A percentile compares a stretch with the other conserved stretches of the same genome.
phyloP scores from a whole-genome alignment of 306 rosid species.

The Luffa acutangula region DNA sequence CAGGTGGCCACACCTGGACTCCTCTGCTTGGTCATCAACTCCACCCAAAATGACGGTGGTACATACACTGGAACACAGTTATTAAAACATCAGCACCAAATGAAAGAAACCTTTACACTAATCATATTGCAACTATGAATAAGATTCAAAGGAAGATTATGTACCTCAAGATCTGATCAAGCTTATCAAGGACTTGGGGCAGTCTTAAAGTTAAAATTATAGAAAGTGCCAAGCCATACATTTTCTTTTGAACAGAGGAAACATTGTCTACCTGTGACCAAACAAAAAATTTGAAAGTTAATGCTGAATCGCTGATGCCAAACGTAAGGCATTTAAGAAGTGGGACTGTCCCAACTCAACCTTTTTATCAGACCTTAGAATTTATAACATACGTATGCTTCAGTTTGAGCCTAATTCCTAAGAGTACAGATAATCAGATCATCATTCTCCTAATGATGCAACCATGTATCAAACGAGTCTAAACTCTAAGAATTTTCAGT shows the following conservation, averaged over 20 bases:
- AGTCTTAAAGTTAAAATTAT: slow-evolving; percentile 74
- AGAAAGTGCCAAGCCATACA: slow-evolving; percentile 83
- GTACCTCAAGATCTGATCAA: slow-evolving; percentile 91
- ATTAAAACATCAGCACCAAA: slow-evolving; percentile 8
- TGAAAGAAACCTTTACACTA: slow-evolving; percentile 11
- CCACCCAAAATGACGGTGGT: slow-evolving; percentile 76
- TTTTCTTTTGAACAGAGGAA: slow-evolving; percentile 76
- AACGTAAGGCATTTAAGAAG: slow-evolving; percentile 4
- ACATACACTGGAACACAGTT: slow-evolving; percentile 59
- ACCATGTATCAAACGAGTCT: background rate
- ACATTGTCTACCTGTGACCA: slow-evolving; percentile 73
- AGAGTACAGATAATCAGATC: background rate
- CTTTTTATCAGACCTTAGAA: background rate
- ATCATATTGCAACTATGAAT: slow-evolving; percentile 4
- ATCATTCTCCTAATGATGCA: background rate
- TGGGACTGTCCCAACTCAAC: background rate
- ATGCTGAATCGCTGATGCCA: slow-evolving; percentile 6
- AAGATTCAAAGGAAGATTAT: slow-evolving; percentile 13
- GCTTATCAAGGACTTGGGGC: slow-evolving; percentile 86
- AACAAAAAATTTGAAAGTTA: background rate
- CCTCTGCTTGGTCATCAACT: slow-evolving; percentile 57
- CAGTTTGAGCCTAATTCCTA: background rate
- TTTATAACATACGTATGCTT: background rate
- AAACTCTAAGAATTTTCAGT: background rate
- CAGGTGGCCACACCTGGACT: slow-evolving; percentile 57